Conservation (phyloP, 805 yeast species). For the Pichia ethanolica region DNA sequence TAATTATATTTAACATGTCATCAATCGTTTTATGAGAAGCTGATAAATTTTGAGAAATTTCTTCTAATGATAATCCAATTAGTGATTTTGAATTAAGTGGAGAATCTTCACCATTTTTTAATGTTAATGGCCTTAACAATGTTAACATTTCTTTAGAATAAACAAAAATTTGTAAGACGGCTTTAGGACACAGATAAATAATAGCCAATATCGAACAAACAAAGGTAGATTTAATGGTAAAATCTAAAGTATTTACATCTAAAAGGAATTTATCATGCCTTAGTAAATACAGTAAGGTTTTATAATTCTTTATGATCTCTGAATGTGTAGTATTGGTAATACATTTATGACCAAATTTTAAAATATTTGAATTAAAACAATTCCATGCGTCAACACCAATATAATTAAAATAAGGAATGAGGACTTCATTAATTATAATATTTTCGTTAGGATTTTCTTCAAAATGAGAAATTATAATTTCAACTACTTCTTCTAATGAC, state of each 20-base stretch:
- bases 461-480: slow-evolving; percentile 12
- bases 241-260: slow-evolving; percentile 1
- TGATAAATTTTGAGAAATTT: slow-evolving; percentile 4
- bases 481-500: slow-evolving; percentile 15
- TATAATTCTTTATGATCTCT: slow-evolving; percentile 9
- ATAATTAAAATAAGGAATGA: slow-evolving; percentile 18
- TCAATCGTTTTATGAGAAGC: slow-evolving; percentile 12
- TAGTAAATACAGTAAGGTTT: slow-evolving; percentile 13
- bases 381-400: slow-evolving; percentile 10
- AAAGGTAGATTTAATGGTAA: slow-evolving; percentile 9
- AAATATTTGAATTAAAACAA: slow-evolving; percentile 18
- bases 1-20: slow-evolving; percentile 16
- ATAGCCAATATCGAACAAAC: slow-evolving; percentile 15
- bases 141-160: slow-evolving; percentile 23
- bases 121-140: slow-evolving; percentile 10
- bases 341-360: slow-evolving; percentile 11
- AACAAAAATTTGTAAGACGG: slow-evolving; percentile 19
- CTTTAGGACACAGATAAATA: slow-evolving; percentile 21
- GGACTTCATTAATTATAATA: slow-evolving; percentile 8
- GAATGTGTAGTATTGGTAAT: slow-evolving; percentile 2
- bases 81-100: not conserved
- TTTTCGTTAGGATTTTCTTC: slow-evolving; percentile 2
- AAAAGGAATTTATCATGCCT: slow-evolving; percentile 18
- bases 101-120: not conserved
- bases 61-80: not conserved